Percentiles rank a stretch among this genome's conserved stretches.
These are phyloP conservation scores for Trypanosoma brucei DNA, from an alignment of 208 protist genomes.

Conservation along the genomic window DNA sequence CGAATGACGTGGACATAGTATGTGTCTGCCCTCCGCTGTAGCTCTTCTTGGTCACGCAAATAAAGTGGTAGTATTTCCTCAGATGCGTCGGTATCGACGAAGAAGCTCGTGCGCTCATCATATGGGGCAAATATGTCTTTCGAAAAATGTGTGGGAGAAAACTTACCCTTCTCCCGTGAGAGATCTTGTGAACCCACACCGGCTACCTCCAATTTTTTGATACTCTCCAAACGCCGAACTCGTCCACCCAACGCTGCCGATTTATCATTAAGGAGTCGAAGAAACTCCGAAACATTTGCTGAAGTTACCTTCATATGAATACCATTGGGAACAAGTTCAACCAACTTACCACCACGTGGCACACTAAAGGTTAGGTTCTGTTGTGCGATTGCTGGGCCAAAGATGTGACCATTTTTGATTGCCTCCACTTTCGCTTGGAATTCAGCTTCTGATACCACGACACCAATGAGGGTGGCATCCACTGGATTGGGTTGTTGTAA, in stretches of 20 bases:
- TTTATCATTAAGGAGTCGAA: conserved; percentile 52
- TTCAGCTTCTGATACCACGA: conserved; percentile 17
- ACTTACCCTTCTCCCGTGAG: conserved; percentile 43
- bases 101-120: conserved; percentile 47
- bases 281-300: conserved; percentile 63
- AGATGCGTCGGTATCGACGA: conserved; percentile 67
- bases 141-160: conserved; percentile 76
- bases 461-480: background rate
- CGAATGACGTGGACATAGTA: conserved; percentile 39
- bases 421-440: conserved; percentile 47
- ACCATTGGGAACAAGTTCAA: conserved; percentile 69
- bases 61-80: conserved; percentile 59
- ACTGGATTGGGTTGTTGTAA: background rate
- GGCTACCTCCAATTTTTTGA: conserved; percentile 50
- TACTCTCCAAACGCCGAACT: conserved; percentile 63
- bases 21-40: conserved; percentile 19
- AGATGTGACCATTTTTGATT: conserved; percentile 34
- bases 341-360: conserved; percentile 47
- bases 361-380: conserved; percentile 71
- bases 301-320: conserved; percentile 62
- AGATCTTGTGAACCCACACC: conserved; percentile 23
- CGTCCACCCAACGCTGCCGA: conserved; percentile 9
- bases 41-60: conserved; percentile 27
- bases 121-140: conserved; percentile 72
- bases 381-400: conserved; percentile 34